These are phyloP conservation scores for Raddia guianensis DNA, from an alignment of 176 grass and related monocot genomes.

Conservation along the genomic window DNA sequence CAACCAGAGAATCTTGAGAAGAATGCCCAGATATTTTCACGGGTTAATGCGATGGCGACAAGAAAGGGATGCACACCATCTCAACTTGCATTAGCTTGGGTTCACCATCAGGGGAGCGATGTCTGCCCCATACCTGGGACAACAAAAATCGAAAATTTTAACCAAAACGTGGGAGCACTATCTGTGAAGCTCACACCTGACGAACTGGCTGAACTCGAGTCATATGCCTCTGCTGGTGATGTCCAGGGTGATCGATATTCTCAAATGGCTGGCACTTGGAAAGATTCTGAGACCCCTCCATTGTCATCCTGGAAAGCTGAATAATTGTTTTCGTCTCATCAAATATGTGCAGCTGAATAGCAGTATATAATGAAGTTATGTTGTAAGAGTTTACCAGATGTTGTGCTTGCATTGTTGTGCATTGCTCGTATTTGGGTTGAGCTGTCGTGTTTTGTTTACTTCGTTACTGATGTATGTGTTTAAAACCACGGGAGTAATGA, in stretches of 20 bases:
- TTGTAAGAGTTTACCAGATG: too few relatives aligned
- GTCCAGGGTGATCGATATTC: conserved; percentile 31
- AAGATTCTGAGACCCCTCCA: conserved; percentile 44
- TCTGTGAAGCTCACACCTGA: conserved; percentile 44
- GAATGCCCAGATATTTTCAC: conserved; percentile 44
- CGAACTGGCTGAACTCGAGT: conserved; percentile 53
- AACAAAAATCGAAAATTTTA: conserved; percentile 31
- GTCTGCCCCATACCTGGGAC: too few relatives aligned
- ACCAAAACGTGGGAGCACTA: conserved; percentile 45
- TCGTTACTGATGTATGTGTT: background rate
- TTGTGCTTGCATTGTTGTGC: too few relatives aligned
- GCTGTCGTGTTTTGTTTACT: too few relatives aligned
- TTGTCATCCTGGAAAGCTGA: conserved; percentile 41
- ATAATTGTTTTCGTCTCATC: background rate
- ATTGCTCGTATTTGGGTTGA: too few relatives aligned
- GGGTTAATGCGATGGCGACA: conserved; percentile 38
- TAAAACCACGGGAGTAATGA: background rate
- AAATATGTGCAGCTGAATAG: background rate
- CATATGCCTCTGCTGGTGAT: conserved; percentile 18
- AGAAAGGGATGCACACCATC: too few relatives aligned
- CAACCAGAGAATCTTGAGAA: conserved; percentile 46
- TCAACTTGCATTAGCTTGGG: too few relatives aligned
- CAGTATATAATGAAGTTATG: too few relatives aligned
- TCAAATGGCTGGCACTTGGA: conserved; percentile 30
- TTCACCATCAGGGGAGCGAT: too few relatives aligned